Conservation (phyloP, 2,329 filamentous ascomycete genomes). For the Decorospora gaudefroyi region DNA sequence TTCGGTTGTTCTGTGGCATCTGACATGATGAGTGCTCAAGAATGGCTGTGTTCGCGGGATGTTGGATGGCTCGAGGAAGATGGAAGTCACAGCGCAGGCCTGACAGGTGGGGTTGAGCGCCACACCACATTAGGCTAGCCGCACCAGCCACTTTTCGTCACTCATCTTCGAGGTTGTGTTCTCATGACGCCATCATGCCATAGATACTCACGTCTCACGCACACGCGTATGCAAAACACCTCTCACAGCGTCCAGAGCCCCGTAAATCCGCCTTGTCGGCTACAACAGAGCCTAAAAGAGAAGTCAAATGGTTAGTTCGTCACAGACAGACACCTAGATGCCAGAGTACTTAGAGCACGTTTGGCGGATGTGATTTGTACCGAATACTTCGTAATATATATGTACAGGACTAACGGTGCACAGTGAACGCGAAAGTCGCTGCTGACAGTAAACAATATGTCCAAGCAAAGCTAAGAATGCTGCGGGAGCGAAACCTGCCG, state of each 20-base stretch:
- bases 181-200: background rate
- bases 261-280: no score
- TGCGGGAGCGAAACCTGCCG: background rate
- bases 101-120: slow-evolving; percentile 24
- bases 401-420: background rate
- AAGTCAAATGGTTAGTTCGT: no score
- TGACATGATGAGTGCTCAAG: slow-evolving; percentile 33
- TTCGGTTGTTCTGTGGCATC: slow-evolving; percentile 41
- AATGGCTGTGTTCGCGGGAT: slow-evolving; percentile 6
- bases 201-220: no score
- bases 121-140: slow-evolving; percentile 10
- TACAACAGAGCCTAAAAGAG: no score
- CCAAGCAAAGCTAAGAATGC: background rate
- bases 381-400: slow-evolving; percentile 6
- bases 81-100: slow-evolving; percentile 14
- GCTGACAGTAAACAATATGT: background rate
- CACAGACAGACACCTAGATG: no score
- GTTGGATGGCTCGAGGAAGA: slow-evolving; percentile 1
- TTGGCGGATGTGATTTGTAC: background rate
- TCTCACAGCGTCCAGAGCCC: no score
- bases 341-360: background rate
- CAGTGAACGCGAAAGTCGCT: background rate
- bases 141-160: slow-evolving; percentile 4
- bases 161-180: background rate
- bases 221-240: no score